A percentile compares a stretch with the other conserved stretches of the same genome.
Evolutionary conservation across 2,329 filamentous ascomycete genomes (phyloP).

Genomic region (Ophiostoma ips): DNA sequence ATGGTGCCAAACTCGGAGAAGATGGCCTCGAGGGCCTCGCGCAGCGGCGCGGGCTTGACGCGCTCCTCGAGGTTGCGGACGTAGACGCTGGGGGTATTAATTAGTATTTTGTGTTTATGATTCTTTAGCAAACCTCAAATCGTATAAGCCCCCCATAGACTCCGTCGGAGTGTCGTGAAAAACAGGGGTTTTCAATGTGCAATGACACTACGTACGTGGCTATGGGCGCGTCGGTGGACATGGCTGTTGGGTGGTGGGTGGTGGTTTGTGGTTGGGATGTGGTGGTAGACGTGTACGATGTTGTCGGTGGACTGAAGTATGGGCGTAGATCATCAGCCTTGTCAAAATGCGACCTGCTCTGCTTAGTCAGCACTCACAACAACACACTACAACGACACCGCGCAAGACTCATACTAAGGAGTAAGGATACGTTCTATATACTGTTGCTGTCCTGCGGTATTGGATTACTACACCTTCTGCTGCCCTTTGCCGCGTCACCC

Average conservation of each 20-base stretch:
- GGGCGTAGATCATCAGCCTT: too few relatives aligned
- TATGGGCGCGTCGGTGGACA: slow-evolving; percentile 32
- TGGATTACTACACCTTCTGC: too few relatives aligned
- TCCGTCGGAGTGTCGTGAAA: slow-evolving; percentile 36
- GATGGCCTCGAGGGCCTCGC: slow-evolving; percentile 57
- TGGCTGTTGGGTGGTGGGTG: slow-evolving; percentile 4
- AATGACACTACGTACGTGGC: slow-evolving; percentile 58
- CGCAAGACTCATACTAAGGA: too few relatives aligned
- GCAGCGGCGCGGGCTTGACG: slow-evolving; percentile 67
- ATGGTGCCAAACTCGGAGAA: slow-evolving; percentile 82
- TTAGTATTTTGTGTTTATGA: too few relatives aligned
- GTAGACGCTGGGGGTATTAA: slow-evolving; percentile 48
- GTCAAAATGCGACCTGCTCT: too few relatives aligned
- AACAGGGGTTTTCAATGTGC: slow-evolving; percentile 27
- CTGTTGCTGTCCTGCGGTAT: too few relatives aligned
- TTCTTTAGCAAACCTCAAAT: neutral
- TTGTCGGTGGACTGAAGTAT: too few relatives aligned
- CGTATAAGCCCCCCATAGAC: neutral
- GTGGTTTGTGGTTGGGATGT: neutral
- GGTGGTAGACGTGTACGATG: neutral
- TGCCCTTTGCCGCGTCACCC: too few relatives aligned
- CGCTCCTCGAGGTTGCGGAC: slow-evolving; percentile 84
- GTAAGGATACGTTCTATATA: too few relatives aligned
- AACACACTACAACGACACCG: too few relatives aligned
- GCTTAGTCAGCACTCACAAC: too few relatives aligned